Base-by-base conservation (phyloP, 805 yeast species). In the Maudiozyma saulgeensis region DNA sequence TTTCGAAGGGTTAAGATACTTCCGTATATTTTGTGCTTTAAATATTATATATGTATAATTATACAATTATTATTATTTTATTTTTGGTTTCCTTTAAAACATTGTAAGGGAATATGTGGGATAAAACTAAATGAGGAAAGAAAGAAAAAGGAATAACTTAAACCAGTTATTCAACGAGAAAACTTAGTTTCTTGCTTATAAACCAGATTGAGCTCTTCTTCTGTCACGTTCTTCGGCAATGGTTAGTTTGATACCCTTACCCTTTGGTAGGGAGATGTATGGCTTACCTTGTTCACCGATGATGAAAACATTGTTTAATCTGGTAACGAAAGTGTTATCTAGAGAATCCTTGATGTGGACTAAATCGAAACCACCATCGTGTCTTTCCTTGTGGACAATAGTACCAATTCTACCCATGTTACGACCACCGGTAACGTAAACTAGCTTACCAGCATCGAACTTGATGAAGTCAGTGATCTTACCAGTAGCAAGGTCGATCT, bases 181-280 rank as follows among this genome's bases (percentile, higher is more conserved):
- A 25, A 31, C 13, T 25, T n/a, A 43, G 32, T 28, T 28, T 28
- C 32, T 28, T 6, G 55, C 50, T 74, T 73, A 73, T 68, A 76
- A 73, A 72, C 79, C 80, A 64, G 72, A 75, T 73, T 80, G 85
- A 70, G 91, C 89, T 78, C 96, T 86, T 78, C 95, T 90, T 82
- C 90, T 82, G 87, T 89, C 96, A 79, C 96, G 88, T 83, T 89
- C 96, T 80, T 89, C 96, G 70, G 96, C 79, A 72, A 89, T 89
- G 68, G 91, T 73, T 72, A 89, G 82, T 82, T 89, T 89, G 76
- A 89, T 85, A 85, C 97, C 97, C 84, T 89, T 90, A 79, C 96
- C 97, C 90, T 88, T 89, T 79, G 97, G 96, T 75, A 89, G 80
- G 56, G 96, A 87, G 71, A 89, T 80, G 81, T 80, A 81, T 70